Base-by-base conservation (phyloP, 768 basidiomycete genomes). In the Tulasnella sp. region DNA sequence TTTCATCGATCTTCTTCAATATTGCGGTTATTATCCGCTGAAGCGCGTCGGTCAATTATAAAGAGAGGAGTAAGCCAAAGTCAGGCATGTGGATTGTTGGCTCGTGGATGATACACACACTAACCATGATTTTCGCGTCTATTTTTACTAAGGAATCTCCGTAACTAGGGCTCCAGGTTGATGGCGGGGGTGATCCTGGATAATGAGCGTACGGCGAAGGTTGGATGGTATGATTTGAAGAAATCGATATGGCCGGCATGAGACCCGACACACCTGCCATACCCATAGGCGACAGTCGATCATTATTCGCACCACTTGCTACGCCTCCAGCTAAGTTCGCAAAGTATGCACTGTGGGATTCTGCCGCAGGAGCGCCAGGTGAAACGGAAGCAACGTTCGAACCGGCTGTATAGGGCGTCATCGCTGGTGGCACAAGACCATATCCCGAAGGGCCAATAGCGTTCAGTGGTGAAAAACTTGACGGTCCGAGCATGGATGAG, bases 1-100 rank as follows among this genome's bases (percentile, higher is more conserved):
- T 80, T 42, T 78, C 75, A 70, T 93, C 91, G 22, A 94, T 78
- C 63, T 93, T 91, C 69, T 91, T 92, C 59, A 91, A 71, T 9
- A 94, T 72, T 43, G 72, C 73, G 19, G 80, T 77, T n/a, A 83
- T 85, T 63, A 92, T 82, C 83, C 92, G 93, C 91, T 92, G 69
- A 17, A 27, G 38, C 10, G 2, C 15, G 34, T 15, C 44, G 4
- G 22, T 21, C 4, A 4, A 12, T 44, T 19, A n/a, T 25, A 19
- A 11, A 38, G n/a, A n/a, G n/a, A n/a, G n/a, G n/a, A n/a, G n/a
- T n/a, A n/a, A n/a, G n/a, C n/a, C n/a, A n/a, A n/a, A n/a, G n/a
- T n/a, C n/a, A n/a, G n/a, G n/a, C n/a, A n/a, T n/a, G n/a, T n/a
- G n/a, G n/a, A n/a, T n/a, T n/a, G n/a, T n/a, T n/a, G n/a, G n/a